A percentile compares a stretch with the other conserved stretches of the same genome.
Conservation (phyloP, 2,329 filamentous ascomycete genomes). For the Arachnomyces sp. region DNA sequence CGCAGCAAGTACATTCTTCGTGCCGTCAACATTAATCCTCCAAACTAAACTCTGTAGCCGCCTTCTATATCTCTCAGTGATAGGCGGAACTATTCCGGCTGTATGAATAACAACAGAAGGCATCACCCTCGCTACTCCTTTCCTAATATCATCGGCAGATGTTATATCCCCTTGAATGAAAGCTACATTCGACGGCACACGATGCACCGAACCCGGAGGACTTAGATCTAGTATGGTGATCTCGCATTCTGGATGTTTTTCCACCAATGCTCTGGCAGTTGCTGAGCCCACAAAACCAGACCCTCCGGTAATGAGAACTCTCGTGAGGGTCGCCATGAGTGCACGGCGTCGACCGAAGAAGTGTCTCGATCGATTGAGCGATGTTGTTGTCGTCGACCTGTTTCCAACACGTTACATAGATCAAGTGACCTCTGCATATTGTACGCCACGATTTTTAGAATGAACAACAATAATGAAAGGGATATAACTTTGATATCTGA, state of each 20-base stretch:
- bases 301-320: constrained; percentile 25
- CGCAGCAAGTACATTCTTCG: constrained; percentile 45
- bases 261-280: constrained; percentile 22
- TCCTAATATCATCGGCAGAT: constrained; percentile 17
- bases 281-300: constrained; percentile 26
- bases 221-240: constrained; percentile 32
- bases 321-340: constrained; percentile 9
- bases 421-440: too few relatives aligned
- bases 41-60: constrained; percentile 35
- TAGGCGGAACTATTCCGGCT: constrained; percentile 40
- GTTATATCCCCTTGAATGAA: constrained; percentile 31
- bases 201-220: constrained; percentile 22
- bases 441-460: too few relatives aligned
- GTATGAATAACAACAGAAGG: constrained; percentile 49
- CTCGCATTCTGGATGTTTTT: constrained; percentile 28
- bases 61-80: constrained; percentile 31
- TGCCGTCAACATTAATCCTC: constrained; percentile 48
- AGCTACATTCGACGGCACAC: constrained; percentile 16
- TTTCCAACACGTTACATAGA: too few relatives aligned
- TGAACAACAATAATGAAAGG: too few relatives aligned
- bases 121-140: constrained; percentile 31
- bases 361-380: too few relatives aligned
- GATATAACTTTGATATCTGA: too few relatives aligned
- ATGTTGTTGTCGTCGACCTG: too few relatives aligned
- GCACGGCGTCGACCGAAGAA: too few relatives aligned